phyloP scores from a whole-genome alignment of 345 rosid species.

The Eucalyptus camaldulensis region DNA sequence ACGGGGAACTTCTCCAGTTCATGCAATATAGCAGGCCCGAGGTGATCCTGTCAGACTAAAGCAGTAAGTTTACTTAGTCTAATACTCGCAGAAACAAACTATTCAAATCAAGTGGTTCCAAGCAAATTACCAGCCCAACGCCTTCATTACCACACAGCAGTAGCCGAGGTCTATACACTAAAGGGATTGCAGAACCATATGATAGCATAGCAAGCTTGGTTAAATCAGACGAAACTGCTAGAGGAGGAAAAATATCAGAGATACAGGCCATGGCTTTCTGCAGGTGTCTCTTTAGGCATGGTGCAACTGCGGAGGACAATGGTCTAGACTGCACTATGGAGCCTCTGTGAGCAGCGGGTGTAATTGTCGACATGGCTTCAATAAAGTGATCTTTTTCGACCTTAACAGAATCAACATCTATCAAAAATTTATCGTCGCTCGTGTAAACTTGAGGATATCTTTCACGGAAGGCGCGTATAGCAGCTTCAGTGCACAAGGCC shows the following conservation, averaged over 20 bases:
- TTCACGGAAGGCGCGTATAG: conserved; percentile 97
- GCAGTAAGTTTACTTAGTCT: conserved; percentile 61
- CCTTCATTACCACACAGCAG: conserved; percentile 78
- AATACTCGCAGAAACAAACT: conserved; percentile 5
- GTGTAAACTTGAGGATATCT: conserved; percentile 98
- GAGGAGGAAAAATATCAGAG: conserved; percentile 70
- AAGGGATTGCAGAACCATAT: conserved; percentile 85
- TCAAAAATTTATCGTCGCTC: conserved; percentile 87
- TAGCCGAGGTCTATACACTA: conserved; percentile 93
- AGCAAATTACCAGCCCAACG: conserved; percentile 86
- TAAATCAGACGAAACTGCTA: conserved; percentile 57
- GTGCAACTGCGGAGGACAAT: conserved; percentile 82
- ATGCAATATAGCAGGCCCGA: conserved; percentile 96
- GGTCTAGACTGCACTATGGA: conserved; percentile 95
- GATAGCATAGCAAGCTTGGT: conserved; percentile 90
- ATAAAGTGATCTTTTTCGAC: conserved; percentile 86
- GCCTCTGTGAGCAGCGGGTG: conserved; percentile 99
- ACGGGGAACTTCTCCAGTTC: conserved; percentile 97
- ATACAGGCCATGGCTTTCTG: conserved; percentile 58
- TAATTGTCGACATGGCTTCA: conserved; percentile 93
- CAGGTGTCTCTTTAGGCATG: conserved; percentile 83
- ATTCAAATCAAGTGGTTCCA: neutral
- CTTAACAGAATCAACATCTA: conserved; percentile 84
- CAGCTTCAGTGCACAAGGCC: conserved; percentile 98
- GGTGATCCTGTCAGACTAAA: conserved; percentile 91